Percentiles rank a stretch among this genome's conserved stretches.
phyloP scores from a whole-genome alignment of 495 filamentous ascomycete species.

The Hypoxylon perforatum region DNA sequence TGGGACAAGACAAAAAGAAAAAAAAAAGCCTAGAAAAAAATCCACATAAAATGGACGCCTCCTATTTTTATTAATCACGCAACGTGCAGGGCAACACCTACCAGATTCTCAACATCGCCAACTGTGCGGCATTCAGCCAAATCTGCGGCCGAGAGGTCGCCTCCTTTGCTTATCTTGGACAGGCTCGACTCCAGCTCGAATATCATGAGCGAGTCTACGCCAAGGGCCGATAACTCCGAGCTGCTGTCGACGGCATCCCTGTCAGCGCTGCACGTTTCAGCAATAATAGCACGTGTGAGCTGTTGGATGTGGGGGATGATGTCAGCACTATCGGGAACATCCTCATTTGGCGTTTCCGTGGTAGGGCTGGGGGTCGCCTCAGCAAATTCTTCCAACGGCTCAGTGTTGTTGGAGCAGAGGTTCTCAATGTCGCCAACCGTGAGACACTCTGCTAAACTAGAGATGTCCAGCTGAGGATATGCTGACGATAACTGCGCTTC shows the following conservation, averaged over 20 bases:
- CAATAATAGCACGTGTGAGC: conserved; percentile 14
- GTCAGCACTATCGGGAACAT: background rate
- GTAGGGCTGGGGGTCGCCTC: background rate
- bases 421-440: conserved; percentile 3
- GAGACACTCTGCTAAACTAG: background rate
- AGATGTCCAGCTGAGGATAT: conserved; percentile 1
- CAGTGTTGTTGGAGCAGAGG: background rate
- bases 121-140: conserved; percentile 20
- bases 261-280: conserved; percentile 12
- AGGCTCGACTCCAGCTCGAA: conserved; percentile 14
- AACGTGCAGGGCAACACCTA: conserved; percentile 12
- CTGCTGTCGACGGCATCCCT: conserved; percentile 1
- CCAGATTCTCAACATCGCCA: conserved; percentile 19
- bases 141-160: conserved; percentile 6
- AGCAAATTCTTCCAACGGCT: background rate
- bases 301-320: conserved; percentile 4
- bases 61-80: background rate
- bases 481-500: conserved; percentile 1
- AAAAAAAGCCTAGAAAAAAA: background rate
- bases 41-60: background rate
- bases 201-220: conserved; percentile 22
- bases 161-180: conserved; percentile 4
- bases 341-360: background rate
- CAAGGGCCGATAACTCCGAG: conserved; percentile 10
- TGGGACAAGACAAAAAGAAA: conserved; percentile 1